Conservation (phyloP, 2,329 filamentous ascomycete species). For the Trichoderma gracile region DNA sequence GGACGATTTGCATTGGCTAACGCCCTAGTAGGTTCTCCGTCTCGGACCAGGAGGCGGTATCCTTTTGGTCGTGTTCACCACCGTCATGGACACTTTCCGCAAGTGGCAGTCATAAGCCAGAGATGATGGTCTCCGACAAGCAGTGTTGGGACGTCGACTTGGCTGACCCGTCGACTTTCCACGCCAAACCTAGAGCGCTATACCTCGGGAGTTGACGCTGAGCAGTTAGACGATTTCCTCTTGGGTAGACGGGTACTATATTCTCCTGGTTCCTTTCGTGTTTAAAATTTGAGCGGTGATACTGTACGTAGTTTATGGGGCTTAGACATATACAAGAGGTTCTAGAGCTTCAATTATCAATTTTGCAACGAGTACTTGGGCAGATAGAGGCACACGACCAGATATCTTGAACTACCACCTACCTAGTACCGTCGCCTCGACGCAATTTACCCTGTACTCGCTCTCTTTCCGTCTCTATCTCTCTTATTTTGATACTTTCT, state of each 20-base stretch:
- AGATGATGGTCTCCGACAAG: background rate
- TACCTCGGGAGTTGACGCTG: background rate
- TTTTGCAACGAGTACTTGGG: background rate
- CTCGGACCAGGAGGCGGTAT: conserved; percentile 63
- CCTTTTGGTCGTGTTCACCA: conserved; percentile 82
- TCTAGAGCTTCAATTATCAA: background rate
- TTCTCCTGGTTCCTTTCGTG: conserved; percentile 5
- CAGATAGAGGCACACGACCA: background rate
- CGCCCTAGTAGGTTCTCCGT: conserved; percentile 43
- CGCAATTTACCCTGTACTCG: background rate
- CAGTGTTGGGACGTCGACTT: background rate
- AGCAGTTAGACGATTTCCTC: conserved; percentile 15
- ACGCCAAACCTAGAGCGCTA: background rate
- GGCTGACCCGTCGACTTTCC: background rate
- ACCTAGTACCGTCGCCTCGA: background rate
- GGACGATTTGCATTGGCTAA: background rate
- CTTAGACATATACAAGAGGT: background rate
- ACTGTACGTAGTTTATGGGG: background rate
- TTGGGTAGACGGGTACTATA: conserved; percentile 16
- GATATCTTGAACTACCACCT: background rate
- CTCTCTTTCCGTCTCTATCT: background rate
- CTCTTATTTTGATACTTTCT: background rate
- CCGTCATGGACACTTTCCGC: conserved; percentile 90
- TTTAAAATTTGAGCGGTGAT: background rate
- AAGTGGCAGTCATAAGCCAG: conserved; percentile 43